These are phyloP conservation scores for Niebla homalea DNA, from an alignment of 495 filamentous ascomycete genomes.

Conservation along the genomic window DNA sequence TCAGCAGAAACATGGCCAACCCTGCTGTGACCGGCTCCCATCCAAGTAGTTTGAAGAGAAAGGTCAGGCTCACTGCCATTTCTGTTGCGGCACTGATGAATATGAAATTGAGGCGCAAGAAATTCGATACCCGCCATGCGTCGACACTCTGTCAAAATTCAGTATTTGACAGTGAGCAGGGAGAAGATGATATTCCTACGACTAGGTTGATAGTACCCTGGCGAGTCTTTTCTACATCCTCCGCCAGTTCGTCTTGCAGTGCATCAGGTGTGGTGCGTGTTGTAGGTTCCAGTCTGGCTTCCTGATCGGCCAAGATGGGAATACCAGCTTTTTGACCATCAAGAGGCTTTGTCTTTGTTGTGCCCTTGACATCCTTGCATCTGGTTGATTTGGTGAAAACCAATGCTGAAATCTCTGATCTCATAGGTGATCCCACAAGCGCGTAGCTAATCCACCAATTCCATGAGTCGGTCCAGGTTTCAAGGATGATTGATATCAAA, in stretches of 20 bases:
- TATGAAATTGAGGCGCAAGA: constrained; percentile 50
- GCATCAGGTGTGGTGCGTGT: not conserved
- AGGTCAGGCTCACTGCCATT: constrained; percentile 48
- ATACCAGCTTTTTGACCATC: not conserved
- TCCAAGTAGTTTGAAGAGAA: constrained; percentile 57
- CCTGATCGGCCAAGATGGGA: not conserved
- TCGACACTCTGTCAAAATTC: constrained; percentile 40
- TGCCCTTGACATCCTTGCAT: constrained; percentile 61
- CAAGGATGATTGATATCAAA: constrained; percentile 39
- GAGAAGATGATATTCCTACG: constrained; percentile 14
- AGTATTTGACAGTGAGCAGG: not conserved
- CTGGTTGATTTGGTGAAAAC: constrained; percentile 70
- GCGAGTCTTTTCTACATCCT: constrained; percentile 48
- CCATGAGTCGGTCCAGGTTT: constrained; percentile 46
- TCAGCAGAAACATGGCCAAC: constrained; percentile 46
- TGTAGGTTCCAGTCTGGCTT: not conserved
- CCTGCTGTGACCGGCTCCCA: constrained; percentile 59
- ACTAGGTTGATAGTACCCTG: constrained; percentile 72
- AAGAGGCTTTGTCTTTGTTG: constrained; percentile 26
- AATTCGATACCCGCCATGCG: constrained; percentile 57
- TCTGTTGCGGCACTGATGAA: constrained; percentile 45
- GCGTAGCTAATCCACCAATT: constrained; percentile 54
- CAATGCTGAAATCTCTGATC: constrained; percentile 54
- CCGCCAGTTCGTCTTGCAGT: constrained; percentile 31
- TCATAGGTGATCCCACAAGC: constrained; percentile 49